These are phyloP conservation scores for Thymus quinquecostatus DNA, from an alignment of 257 asterid species.

Conservation along the genomic window DNA sequence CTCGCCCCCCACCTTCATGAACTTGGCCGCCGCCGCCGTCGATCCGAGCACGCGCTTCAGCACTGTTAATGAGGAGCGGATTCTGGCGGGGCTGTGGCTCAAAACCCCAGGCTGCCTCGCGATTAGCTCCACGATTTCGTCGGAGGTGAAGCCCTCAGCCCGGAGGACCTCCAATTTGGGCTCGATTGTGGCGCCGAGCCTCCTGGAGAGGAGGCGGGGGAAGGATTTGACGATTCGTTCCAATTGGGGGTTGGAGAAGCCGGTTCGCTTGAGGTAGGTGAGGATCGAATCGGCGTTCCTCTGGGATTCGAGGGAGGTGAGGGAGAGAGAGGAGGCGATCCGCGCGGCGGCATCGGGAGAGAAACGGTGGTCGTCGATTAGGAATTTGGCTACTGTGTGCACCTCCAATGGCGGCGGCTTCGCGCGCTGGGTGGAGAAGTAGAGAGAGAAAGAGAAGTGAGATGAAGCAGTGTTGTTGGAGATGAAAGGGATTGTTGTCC, in stretches of 20 bases:
- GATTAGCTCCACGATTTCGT: conserved; percentile 22
- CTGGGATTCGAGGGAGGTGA: conserved; percentile 22
- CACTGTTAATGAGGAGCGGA: conserved; percentile 33
- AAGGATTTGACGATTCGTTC: conserved; percentile 26
- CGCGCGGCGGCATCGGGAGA: conserved; percentile 20
- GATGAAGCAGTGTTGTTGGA: not conserved
- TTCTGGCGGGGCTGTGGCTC: conserved; percentile 15
- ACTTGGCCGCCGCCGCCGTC: conserved; percentile 28
- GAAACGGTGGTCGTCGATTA: conserved; percentile 27
- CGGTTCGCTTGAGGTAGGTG: conserved; percentile 34
- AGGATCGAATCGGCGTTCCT: conserved; percentile 31
- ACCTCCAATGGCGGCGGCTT: not conserved
- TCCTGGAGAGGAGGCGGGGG: conserved; percentile 30
- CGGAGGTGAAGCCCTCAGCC: conserved; percentile 35
- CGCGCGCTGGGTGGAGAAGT: not conserved
- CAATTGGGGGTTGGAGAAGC: conserved; percentile 43
- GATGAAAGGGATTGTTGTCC: not conserved
- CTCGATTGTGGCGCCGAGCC: conserved; percentile 38
- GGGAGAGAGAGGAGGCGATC: conserved; percentile 8
- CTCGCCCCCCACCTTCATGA: conserved; percentile 24
- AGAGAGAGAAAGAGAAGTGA: not conserved
- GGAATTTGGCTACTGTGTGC: not conserved
- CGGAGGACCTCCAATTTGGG: conserved; percentile 42
- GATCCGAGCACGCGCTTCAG: conserved; percentile 37
- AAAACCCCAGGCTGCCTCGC: too few relatives aligned